A percentile compares a stretch with the other conserved stretches of the same genome.
Conservation (phyloP, 2,329 filamentous ascomycete genomes). For the Fusarium agapanthi region DNA sequence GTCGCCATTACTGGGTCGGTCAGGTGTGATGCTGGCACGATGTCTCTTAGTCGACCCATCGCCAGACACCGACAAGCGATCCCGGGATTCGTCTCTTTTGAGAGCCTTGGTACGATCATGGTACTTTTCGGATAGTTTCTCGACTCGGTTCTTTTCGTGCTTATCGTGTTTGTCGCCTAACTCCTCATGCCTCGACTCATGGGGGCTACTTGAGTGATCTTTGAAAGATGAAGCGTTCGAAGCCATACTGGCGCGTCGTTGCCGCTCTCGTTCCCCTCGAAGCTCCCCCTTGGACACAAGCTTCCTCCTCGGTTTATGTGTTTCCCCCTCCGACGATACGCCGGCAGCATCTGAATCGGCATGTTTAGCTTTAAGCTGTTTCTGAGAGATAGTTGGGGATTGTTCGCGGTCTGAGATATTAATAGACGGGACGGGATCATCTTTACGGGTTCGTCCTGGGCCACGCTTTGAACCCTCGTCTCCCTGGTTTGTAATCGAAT, state of each 20-base stretch:
- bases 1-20: slow-evolving; percentile 59
- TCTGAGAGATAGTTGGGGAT: slow-evolving; percentile 58
- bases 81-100: slow-evolving; percentile 68
- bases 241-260: slow-evolving; percentile 65
- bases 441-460: slow-evolving; percentile 63
- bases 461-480: slow-evolving; percentile 64
- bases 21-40: slow-evolving; percentile 67
- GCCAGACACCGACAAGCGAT: slow-evolving; percentile 59
- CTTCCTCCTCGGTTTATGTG: slow-evolving; percentile 68
- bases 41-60: slow-evolving; percentile 66
- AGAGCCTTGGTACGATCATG: slow-evolving; percentile 68
- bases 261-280: slow-evolving; percentile 66
- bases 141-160: slow-evolving; percentile 54
- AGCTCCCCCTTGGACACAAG: slow-evolving; percentile 70
- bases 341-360: slow-evolving; percentile 62
- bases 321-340: slow-evolving; percentile 65
- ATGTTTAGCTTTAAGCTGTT: slow-evolving; percentile 60
- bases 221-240: slow-evolving; percentile 64
- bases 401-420: slow-evolving; percentile 62
- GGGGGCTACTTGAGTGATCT: slow-evolving; percentile 60
- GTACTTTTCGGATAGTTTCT: slow-evolving; percentile 60
- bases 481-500: slow-evolving; percentile 52
- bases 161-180: slow-evolving; percentile 53
- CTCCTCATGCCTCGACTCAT: slow-evolving; percentile 61
- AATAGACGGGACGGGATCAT: slow-evolving; percentile 58